Percentiles rank a stretch among this genome's conserved stretches.
Evolutionary conservation across 371 early-diverging fungal genomes (phyloP).

Genomic region (Mucor plumbeus): DNA sequence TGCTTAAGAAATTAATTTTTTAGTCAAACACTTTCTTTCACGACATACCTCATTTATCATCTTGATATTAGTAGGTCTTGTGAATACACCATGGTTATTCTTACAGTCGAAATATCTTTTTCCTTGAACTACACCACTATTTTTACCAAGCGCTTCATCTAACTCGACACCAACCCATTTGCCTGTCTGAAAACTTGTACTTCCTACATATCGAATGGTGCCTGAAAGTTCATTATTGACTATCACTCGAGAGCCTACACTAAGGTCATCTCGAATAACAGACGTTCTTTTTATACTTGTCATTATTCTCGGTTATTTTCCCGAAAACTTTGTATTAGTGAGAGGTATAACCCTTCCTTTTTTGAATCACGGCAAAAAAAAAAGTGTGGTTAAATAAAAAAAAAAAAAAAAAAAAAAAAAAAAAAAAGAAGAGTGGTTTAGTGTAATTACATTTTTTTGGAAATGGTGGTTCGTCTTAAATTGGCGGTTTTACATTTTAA

Average conservation of each 20-base stretch:
- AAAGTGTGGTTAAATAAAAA: not conserved
- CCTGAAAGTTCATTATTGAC: constrained; percentile 64
- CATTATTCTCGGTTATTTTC: constrained; percentile 4
- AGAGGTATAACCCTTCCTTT: not conserved
- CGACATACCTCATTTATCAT: constrained; percentile 21
- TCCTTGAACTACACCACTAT: constrained; percentile 80
- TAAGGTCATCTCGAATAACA: constrained; percentile 32
- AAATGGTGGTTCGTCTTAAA: too few relatives aligned
- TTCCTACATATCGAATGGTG: constrained; percentile 70
- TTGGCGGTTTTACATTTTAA: too few relatives aligned
- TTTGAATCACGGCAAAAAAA: not conserved
- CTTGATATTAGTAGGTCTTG: constrained; percentile 68
- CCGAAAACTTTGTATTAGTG: not conserved
- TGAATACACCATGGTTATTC: constrained; percentile 82
- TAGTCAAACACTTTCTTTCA: not conserved
- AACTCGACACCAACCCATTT: constrained; percentile 85
- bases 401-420: not conserved
- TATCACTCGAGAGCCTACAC: constrained; percentile 56
- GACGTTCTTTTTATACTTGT: constrained; percentile 17
- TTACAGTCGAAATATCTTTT: constrained; percentile 83
- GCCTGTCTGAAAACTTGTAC: constrained; percentile 75
- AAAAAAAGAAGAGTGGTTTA: not conserved
- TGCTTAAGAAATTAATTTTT: not conserved
- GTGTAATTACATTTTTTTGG: too few relatives aligned
- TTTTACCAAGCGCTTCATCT: constrained; percentile 76